Base-by-base conservation (phyloP, 2,329 filamentous ascomycete species). In the Xylaria arbuscula region DNA sequence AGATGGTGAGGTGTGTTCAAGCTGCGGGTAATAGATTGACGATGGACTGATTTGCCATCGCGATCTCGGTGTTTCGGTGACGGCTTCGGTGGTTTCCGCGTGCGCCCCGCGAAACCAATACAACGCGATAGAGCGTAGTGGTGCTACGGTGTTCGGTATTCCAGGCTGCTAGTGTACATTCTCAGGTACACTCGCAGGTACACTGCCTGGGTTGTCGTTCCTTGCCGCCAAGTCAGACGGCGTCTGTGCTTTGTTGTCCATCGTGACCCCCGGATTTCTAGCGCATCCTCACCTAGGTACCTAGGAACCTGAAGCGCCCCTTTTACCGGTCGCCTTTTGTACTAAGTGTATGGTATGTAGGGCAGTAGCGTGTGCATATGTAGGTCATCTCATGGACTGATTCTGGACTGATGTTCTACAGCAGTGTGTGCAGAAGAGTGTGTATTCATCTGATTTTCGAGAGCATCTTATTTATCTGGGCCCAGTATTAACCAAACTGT, bases 181-280 rank as follows among this genome's bases (percentile, higher is more conserved):
- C 13, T 2, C 13, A 40, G 36, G 36, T 40, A 40, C 36, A 28
- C 28, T 5, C 28, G 40, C 40, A 45, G 40, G 50, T n/a, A 54
- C 28, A 54, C 45, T 36, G 47, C 45, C 24, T 64, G 50, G 50
- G 45, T 32, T 40, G 42, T 7, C 17, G 24, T 54, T 48, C 62
- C 55, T 53, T 65, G 56, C 57, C 40, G 67, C 64, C 70, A 66
- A 70, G 64, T 70, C 70, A 70, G 63, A 69, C 69, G 45, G 53
- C 38, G 68, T 66, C 63, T 64, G 69, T 68, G 64, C 68, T 56
- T 69, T 50, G 42, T 53, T 63, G 64, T 71, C 67, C 67, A 67
- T 68, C 61, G 69, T 70, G 67, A 71, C 68, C 70, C 67, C 70
- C 67, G 63, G 70, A 62, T 70, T 67, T 66, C 56, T 51, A 28